A percentile compares a stretch with the other conserved stretches of the same genome.
These are phyloP conservation scores for Penicillium goetzii DNA, from an alignment of 495 filamentous ascomycete species.

Conservation along the genomic window DNA sequence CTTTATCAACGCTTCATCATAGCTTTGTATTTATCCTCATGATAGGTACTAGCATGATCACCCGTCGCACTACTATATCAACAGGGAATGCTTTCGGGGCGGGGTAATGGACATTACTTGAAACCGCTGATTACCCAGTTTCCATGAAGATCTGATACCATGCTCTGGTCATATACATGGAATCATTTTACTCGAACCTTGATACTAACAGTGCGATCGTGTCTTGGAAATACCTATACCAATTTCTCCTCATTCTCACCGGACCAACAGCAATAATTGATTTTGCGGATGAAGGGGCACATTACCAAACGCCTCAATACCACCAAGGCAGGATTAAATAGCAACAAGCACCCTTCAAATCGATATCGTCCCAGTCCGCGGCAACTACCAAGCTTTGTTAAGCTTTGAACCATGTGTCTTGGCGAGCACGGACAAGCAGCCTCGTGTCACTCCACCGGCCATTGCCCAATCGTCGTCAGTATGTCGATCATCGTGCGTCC, in stretches of 20 bases:
- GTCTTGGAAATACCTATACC: background rate
- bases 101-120: too few relatives aligned
- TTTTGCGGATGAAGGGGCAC: background rate
- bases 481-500: conserved; percentile 2
- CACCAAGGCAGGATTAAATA: background rate
- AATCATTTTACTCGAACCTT: too few relatives aligned
- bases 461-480: background rate
- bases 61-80: too few relatives aligned
- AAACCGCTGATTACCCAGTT: too few relatives aligned
- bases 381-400: conserved; percentile 7
- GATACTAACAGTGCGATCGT: too few relatives aligned
- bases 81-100: too few relatives aligned
- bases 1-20: too few relatives aligned
- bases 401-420: conserved; percentile 1
- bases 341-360: background rate
- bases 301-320: background rate
- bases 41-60: too few relatives aligned
- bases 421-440: background rate
- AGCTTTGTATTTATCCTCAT: too few relatives aligned
- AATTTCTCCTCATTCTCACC: background rate
- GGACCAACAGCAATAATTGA: background rate
- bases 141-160: too few relatives aligned
- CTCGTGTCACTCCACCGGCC: background rate
- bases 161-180: too few relatives aligned
- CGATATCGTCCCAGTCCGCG: background rate